Percentiles rank a stretch among this genome's conserved stretches.
Conservation (phyloP, 129 eudicot species). For the Artemisia argyi region DNA sequence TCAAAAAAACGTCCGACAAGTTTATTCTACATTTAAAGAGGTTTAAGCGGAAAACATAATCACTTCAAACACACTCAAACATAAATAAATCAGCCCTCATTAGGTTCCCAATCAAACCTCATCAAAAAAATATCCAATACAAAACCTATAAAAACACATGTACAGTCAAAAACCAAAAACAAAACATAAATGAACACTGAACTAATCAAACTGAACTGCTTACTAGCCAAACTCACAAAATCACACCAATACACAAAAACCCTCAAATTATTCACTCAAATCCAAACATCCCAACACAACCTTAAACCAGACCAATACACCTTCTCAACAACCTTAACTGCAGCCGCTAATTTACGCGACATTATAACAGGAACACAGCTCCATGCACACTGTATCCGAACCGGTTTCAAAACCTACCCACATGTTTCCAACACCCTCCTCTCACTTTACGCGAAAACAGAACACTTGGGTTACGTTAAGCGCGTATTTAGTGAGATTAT, state of each 20-base stretch:
- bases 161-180: constrained; percentile 19
- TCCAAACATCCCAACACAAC: constrained; percentile 49
- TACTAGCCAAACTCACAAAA: constrained; percentile 52
- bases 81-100: no score
- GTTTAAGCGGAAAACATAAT: no score
- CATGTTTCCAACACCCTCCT: constrained; percentile 76
- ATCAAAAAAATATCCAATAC: no score
- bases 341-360: constrained; percentile 47
- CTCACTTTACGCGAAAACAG: constrained; percentile 62
- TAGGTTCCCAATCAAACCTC: background rate
- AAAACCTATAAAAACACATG: constrained; percentile 16
- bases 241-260: constrained; percentile 50
- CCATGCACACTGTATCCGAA: constrained; percentile 47
- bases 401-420: constrained; percentile 51
- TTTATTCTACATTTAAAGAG: no score
- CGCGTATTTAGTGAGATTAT: constrained; percentile 53
- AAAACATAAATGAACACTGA: constrained; percentile 33
- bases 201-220: constrained; percentile 63
- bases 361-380: constrained; percentile 51
- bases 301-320: constrained; percentile 84
- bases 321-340: constrained; percentile 75
- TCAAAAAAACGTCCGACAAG: no score
- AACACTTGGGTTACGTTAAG: constrained; percentile 49
- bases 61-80: background rate
- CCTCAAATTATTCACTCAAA: constrained; percentile 59